Percentiles rank a stretch among this genome's conserved stretches.
Evolutionary conservation across 805 yeast genomes (phyloP).

Genomic region (Naumovozyma baii): DNA sequence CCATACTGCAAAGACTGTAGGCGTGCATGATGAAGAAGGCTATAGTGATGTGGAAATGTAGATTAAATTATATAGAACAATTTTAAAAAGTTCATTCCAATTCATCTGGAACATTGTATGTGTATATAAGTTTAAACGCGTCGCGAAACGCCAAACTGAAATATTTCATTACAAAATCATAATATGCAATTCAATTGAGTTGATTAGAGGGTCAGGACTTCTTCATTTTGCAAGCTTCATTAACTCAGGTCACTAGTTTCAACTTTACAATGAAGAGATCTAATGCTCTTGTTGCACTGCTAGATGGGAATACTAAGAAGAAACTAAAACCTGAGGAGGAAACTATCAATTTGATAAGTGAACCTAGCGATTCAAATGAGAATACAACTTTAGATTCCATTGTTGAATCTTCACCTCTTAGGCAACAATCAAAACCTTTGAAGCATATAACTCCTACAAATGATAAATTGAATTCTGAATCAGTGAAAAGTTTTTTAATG

Average conservation of each 20-base stretch:
- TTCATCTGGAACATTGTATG: no score
- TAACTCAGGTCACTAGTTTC: background rate
- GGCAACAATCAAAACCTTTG: background rate
- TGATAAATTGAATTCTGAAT: slow-evolving; percentile 5
- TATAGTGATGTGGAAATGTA: slow-evolving; percentile 35
- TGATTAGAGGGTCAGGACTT: no score
- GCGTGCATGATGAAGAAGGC: slow-evolving; percentile 25
- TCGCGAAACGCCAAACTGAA: background rate
- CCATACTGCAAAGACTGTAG: slow-evolving; percentile 4
- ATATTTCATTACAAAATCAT: no score
- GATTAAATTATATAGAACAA: no score
- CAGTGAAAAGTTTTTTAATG: slow-evolving; percentile 17
- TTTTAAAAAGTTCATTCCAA: no score
- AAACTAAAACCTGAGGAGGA: background rate
- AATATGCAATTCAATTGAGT: no score
- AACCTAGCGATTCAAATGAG: background rate
- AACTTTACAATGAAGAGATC: slow-evolving; percentile 7
- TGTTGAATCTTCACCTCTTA: slow-evolving; percentile 7
- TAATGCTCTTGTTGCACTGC: slow-evolving; percentile 10
- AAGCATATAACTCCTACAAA: slow-evolving; percentile 7
- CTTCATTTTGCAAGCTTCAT: no score
- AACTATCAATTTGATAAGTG: background rate
- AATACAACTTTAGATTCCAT: slow-evolving; percentile 4
- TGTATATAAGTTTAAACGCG: background rate
- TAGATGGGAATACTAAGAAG: slow-evolving; percentile 15